A percentile compares a stretch with the other conserved stretches of the same genome.
These are phyloP conservation scores for Pleurotus citrinopileatus DNA, from an alignment of 768 basidiomycete species.

Conservation along the genomic window DNA sequence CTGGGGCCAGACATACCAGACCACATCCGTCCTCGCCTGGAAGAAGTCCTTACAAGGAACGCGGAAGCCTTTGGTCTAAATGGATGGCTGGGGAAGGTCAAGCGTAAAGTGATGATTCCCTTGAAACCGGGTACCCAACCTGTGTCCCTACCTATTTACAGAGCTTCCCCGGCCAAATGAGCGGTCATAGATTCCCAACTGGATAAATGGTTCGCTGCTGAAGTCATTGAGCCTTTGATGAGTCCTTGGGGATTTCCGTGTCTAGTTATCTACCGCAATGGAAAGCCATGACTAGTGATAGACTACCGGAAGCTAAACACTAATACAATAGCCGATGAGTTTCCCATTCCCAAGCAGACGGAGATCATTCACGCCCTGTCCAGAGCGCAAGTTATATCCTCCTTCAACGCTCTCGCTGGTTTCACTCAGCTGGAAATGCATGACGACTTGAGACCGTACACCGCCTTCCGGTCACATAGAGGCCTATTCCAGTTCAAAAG, in stretches of 20 bases:
- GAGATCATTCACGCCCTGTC: slow-evolving; percentile 26
- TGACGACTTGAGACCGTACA: slow-evolving; percentile 24
- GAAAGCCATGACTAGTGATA: slow-evolving; percentile 32
- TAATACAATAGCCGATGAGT: slow-evolving; percentile 16
- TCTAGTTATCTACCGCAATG: slow-evolving; percentile 33
- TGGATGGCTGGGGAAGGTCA: slow-evolving; percentile 25
- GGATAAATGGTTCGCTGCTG: slow-evolving; percentile 27
- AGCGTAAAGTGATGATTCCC: slow-evolving; percentile 20
- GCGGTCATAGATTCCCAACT: slow-evolving; percentile 27
- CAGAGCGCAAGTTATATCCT: slow-evolving; percentile 27
- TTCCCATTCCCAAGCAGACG: slow-evolving; percentile 21
- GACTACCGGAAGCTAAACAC: slow-evolving; percentile 17
- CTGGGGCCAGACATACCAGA: slow-evolving; percentile 17
- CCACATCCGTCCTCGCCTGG: slow-evolving; percentile 12
- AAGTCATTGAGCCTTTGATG: slow-evolving; percentile 35
- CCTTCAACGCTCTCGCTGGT: slow-evolving; percentile 33
- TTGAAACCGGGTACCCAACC: slow-evolving; percentile 22
- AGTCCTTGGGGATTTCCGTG: slow-evolving; percentile 35
- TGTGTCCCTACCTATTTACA: slow-evolving; percentile 23
- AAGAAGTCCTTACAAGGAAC: slow-evolving; percentile 16
- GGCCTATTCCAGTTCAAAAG: slow-evolving; percentile 36
- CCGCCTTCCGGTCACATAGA: slow-evolving; percentile 34
- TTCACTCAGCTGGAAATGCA: slow-evolving; percentile 36
- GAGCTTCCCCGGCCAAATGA: slow-evolving; percentile 23
- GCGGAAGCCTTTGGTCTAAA: slow-evolving; percentile 26